These are phyloP conservation scores for Coemansia sp. DNA, from an alignment of 192 early-diverging fungal species.

Conservation along the genomic window DNA sequence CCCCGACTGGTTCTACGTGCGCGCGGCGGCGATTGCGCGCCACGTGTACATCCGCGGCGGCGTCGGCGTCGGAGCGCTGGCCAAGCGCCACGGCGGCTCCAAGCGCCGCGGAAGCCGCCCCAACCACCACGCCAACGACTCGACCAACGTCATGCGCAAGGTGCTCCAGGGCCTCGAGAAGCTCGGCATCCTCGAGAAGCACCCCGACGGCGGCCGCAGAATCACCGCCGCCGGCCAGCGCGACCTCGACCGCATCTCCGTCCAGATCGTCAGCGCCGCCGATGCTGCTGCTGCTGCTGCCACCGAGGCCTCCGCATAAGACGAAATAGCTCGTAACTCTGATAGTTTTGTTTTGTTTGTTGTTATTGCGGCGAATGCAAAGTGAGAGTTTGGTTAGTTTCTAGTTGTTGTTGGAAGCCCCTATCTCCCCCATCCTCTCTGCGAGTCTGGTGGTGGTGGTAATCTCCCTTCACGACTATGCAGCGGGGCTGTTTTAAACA, in stretches of 20 bases:
- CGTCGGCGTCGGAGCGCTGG: constrained; percentile 93
- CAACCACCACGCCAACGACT: constrained; percentile 83
- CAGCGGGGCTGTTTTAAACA: no score
- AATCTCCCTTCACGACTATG: no score
- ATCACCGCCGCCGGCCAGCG: constrained; percentile 97
- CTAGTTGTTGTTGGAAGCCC: no score
- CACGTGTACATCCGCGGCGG: constrained; percentile 93
- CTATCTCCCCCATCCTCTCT: no score
- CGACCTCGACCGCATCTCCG: constrained; percentile 97
- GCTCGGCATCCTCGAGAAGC: constrained; percentile 95
- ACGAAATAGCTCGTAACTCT: no score
- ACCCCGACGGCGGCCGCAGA: constrained; percentile 88
- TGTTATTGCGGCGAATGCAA: no score
- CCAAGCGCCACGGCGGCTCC: constrained; percentile 91
- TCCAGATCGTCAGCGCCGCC: constrained; percentile 60
- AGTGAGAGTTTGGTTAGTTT: no score
- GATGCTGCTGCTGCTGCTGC: not conserved
- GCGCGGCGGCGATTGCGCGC: constrained; percentile 93
- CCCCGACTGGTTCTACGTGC: constrained; percentile 99
- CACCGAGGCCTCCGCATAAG: no score
- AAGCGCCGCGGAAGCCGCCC: constrained; percentile 93
- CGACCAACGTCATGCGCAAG: constrained; percentile 94
- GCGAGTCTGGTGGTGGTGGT: no score
- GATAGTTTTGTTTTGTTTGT: no score
- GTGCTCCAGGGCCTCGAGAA: constrained; percentile 98